Evolutionary conservation across 352 stramenopile genomes (phyloP).

Genomic region (Aphanomyces stellatus): DNA sequence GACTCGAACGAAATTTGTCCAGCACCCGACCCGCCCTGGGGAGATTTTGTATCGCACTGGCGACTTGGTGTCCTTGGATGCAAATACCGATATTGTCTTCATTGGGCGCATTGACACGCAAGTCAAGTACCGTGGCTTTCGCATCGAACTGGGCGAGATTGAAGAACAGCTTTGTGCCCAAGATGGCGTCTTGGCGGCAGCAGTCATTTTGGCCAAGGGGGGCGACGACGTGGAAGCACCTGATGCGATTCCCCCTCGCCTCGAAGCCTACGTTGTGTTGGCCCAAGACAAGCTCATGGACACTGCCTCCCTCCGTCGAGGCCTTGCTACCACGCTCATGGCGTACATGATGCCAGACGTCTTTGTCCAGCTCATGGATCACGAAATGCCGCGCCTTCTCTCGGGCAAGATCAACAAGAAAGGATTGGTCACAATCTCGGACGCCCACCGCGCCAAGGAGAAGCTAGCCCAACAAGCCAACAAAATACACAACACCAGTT

Average conservation of each 20-base stretch:
- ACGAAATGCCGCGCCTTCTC: background rate
- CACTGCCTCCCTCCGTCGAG: background rate
- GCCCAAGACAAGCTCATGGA: background rate
- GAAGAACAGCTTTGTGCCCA: constrained; percentile 45
- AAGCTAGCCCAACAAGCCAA: too few relatives aligned
- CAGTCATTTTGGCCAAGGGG: constrained; percentile 32
- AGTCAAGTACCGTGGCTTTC: constrained; percentile 74
- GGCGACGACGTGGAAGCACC: too few relatives aligned
- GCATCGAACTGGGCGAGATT: constrained; percentile 75
- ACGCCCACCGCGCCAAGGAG: background rate
- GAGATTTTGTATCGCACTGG: constrained; percentile 44
- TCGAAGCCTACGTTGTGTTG: constrained; percentile 49
- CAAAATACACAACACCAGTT: too few relatives aligned
- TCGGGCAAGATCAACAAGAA: constrained; percentile 7
- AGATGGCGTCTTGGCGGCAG: constrained; percentile 30
- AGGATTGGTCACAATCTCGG: background rate
- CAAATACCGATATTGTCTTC: constrained; percentile 45
- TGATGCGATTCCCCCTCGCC: constrained; percentile 19
- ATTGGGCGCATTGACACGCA: constrained; percentile 60
- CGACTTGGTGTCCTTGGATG: constrained; percentile 54
- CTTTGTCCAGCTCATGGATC: background rate
- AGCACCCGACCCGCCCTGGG: background rate
- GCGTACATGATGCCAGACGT: constrained; percentile 3
- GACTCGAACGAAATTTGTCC: background rate
- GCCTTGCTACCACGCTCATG: background rate